These are phyloP conservation scores for Bryoerythrophyllum caledonicum DNA, from an alignment of 225 moss, liverwort and hornwort genomes.

Conservation along the genomic window DNA sequence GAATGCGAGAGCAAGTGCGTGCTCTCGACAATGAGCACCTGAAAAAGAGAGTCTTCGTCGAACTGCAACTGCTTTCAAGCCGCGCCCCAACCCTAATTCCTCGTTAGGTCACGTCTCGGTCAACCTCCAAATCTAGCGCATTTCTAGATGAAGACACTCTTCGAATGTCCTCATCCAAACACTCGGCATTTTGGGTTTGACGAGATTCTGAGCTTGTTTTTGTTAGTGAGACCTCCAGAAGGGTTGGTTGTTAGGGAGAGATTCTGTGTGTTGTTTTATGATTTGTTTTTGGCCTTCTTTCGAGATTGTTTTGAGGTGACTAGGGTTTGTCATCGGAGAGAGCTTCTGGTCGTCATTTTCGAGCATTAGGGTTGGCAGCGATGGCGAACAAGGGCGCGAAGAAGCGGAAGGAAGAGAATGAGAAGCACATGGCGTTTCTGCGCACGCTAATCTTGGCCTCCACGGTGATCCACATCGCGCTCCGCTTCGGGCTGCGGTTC, in stretches of 20 bases:
- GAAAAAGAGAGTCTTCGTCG: neutral
- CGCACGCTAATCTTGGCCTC: conserved; percentile 55
- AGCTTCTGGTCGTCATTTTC: neutral
- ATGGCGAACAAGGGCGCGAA: conserved; percentile 99
- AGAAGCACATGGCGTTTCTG: conserved; percentile 69
- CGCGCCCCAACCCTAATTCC: conserved; percentile 27
- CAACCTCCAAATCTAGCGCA: neutral
- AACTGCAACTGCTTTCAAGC: conserved; percentile 6
- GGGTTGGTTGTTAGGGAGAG: no score
- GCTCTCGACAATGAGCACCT: conserved; percentile 11
- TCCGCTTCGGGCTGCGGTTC: conserved; percentile 47
- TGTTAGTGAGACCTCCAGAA: no score
- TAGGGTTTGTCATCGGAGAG: neutral
- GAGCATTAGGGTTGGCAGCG: neutral
- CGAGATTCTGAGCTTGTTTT: neutral
- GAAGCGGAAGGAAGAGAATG: conserved; percentile 96
- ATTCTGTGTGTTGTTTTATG: no score
- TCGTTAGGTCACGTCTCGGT: neutral
- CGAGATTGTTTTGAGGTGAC: no score
- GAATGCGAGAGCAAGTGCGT: neutral
- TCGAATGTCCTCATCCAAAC: neutral
- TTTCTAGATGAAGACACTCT: neutral
- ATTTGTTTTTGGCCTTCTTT: neutral
- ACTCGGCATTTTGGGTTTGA: neutral
- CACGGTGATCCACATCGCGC: conserved; percentile 42